A percentile compares a stretch with the other conserved stretches of the same genome.
Evolutionary conservation across 176 grass and related monocot genomes (phyloP).

Genomic region (Elaeis guineensis): DNA sequence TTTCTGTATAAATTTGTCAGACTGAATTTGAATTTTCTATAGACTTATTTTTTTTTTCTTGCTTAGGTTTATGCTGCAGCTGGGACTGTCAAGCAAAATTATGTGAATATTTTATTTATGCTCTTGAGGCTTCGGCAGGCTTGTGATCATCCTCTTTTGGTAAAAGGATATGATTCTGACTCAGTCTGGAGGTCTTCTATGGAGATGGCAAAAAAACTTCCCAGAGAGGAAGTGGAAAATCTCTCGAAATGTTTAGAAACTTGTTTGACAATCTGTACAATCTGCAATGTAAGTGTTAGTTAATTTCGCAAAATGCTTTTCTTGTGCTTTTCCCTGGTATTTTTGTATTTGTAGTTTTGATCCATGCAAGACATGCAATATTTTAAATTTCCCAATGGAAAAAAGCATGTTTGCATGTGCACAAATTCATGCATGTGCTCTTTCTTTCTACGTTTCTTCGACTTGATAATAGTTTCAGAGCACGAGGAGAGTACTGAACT

Average conservation of each 20-base stretch:
- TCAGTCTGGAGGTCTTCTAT: constrained; percentile 64
- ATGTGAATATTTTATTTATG: constrained; percentile 96
- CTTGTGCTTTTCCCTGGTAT: too few relatives aligned
- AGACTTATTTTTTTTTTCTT: background rate
- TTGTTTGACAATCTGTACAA: constrained; percentile 69
- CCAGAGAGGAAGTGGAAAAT: constrained; percentile 53
- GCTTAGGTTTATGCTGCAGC: constrained; percentile 89
- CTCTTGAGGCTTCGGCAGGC: constrained; percentile 94
- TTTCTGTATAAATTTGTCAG: too few relatives aligned
- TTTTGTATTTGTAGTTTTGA: too few relatives aligned
- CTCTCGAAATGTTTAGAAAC: constrained; percentile 78
- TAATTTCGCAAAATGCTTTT: too few relatives aligned
- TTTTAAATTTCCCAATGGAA: too few relatives aligned
- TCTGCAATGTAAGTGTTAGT: constrained; percentile 70
- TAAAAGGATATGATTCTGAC: constrained; percentile 58
- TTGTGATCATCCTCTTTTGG: constrained; percentile 83
- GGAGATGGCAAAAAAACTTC: constrained; percentile 59
- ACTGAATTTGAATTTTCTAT: too few relatives aligned
- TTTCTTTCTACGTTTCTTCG: too few relatives aligned
- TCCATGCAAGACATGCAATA: too few relatives aligned
- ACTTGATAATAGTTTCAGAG: too few relatives aligned
- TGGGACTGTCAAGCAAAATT: constrained; percentile 97
- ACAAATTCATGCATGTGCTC: too few relatives aligned
- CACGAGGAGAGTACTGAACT: too few relatives aligned
- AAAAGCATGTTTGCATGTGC: too few relatives aligned